A percentile compares a stretch with the other conserved stretches of the same genome.
phyloP scores from a whole-genome alignment of 176 grass and related monocot species.

The Oryza brachyantha region DNA sequence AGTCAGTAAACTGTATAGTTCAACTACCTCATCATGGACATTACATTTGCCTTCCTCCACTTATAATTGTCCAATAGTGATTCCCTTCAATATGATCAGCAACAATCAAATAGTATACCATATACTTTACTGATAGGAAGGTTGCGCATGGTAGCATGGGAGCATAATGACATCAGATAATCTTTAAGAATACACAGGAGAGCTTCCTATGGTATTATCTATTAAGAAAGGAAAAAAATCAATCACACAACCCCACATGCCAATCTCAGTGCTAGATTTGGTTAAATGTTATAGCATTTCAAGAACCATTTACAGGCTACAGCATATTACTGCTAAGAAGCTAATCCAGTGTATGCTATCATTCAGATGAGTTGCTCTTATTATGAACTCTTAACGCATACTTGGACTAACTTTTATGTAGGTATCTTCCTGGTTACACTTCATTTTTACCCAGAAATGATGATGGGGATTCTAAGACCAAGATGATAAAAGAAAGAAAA shows the following conservation, averaged over 20 bases:
- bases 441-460: constrained; percentile 38
- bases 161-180: neutral
- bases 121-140: neutral
- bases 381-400: neutral
- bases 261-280: neutral
- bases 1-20: neutral
- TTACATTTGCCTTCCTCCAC: neutral
- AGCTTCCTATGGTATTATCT: neutral
- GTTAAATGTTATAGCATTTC: neutral
- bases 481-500: constrained; percentile 40
- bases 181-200: neutral
- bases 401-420: constrained; percentile 25
- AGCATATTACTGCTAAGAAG: neutral
- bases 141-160: neutral
- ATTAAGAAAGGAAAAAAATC: neutral
- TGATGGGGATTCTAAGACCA: neutral
- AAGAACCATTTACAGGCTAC: neutral
- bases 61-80: neutral
- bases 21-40: neutral
- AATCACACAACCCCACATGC: neutral
- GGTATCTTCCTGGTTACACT: constrained; percentile 65
- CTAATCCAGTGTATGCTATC: neutral
- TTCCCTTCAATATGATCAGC: neutral
- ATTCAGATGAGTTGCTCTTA: neutral
- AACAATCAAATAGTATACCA: neutral